These are phyloP conservation scores for Ceratobasidium sp. DNA, from an alignment of 1,284 basidiomycete genomes.

Conservation along the genomic window DNA sequence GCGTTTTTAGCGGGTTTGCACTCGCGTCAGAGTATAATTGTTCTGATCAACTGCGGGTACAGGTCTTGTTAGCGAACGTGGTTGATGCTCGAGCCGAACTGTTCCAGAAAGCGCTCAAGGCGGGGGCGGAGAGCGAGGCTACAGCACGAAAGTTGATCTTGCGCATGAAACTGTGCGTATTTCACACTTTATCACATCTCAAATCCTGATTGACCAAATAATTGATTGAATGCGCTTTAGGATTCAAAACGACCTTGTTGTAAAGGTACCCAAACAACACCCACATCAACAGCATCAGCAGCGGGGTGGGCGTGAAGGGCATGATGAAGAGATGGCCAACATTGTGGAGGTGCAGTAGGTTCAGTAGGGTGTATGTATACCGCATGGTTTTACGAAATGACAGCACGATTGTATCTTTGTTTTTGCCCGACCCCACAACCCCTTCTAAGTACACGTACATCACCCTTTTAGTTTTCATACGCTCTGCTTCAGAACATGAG, in stretches of 20 bases:
- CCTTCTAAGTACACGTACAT: neutral
- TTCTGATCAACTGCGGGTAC: constrained; percentile 1
- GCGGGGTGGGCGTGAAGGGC: neutral
- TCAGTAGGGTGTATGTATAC: constrained; percentile 10
- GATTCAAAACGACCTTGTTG: constrained; percentile 46
- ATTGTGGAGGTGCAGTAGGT: constrained; percentile 28
- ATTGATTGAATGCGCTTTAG: neutral
- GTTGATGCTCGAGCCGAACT: constrained; percentile 79
- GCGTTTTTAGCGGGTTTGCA: constrained; percentile 25
- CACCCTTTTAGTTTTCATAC: neutral
- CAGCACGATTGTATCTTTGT: constrained; percentile 19
- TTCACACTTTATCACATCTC: neutral
- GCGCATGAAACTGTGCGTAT: constrained; percentile 78
- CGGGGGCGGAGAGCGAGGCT: constrained; percentile 75
- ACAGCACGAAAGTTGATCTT: constrained; percentile 81
- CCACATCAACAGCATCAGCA: neutral
- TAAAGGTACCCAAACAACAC: constrained; percentile 27
- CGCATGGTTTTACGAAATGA: neutral
- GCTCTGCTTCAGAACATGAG: constrained; percentile 10
- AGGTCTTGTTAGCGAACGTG: constrained; percentile 81
- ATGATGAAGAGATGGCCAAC: constrained; percentile 36
- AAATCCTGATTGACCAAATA: neutral
- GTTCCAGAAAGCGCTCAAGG: constrained; percentile 79
- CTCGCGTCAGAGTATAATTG: neutral
- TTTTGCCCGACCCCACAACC: neutral